Evolutionary conservation across 352 stramenopile genomes (phyloP).

Genomic region (Phytopythium vexans): DNA sequence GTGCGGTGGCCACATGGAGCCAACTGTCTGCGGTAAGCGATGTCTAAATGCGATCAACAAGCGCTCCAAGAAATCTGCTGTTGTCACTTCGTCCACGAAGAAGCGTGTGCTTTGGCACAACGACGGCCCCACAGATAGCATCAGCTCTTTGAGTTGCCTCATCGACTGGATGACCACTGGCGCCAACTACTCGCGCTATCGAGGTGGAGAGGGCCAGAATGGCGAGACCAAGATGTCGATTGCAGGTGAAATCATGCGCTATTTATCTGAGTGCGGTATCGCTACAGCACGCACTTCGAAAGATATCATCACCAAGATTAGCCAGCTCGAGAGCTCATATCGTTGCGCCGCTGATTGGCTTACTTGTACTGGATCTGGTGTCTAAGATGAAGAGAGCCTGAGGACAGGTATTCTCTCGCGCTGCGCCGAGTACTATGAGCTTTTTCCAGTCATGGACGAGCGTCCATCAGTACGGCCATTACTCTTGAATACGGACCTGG

Average conservation of each 20-base stretch:
- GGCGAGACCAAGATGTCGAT: constrained; percentile 11
- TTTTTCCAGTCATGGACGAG: constrained; percentile 10
- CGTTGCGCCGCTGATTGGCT: constrained; percentile 12
- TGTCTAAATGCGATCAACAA: too few species aligned
- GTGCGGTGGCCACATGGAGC: too few species aligned
- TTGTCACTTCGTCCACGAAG: too few species aligned
- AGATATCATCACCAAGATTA: constrained; percentile 15
- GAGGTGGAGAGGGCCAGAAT: constrained; percentile 13
- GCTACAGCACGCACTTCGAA: constrained; percentile 11
- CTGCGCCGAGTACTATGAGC: constrained; percentile 14
- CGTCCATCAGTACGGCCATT: too few species aligned
- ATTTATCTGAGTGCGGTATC: constrained; percentile 6
- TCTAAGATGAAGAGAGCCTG: constrained; percentile 10
- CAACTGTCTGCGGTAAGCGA: too few species aligned
- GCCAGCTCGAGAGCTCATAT: constrained; percentile 9
- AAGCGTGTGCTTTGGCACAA: too few species aligned
- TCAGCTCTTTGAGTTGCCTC: constrained; percentile 18
- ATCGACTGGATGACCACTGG: constrained; percentile 18
- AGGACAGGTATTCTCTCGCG: constrained; percentile 7
- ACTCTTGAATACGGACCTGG: too few species aligned
- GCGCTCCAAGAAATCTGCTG: too few species aligned
- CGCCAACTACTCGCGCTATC: constrained; percentile 15
- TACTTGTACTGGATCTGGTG: constrained; percentile 12
- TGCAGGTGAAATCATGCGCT: constrained; percentile 9
- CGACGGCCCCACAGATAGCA: constrained; percentile 7